Base-by-base conservation (phyloP, 2,329 filamentous ascomycete species). In the Microsporum ferrugineum region DNA sequence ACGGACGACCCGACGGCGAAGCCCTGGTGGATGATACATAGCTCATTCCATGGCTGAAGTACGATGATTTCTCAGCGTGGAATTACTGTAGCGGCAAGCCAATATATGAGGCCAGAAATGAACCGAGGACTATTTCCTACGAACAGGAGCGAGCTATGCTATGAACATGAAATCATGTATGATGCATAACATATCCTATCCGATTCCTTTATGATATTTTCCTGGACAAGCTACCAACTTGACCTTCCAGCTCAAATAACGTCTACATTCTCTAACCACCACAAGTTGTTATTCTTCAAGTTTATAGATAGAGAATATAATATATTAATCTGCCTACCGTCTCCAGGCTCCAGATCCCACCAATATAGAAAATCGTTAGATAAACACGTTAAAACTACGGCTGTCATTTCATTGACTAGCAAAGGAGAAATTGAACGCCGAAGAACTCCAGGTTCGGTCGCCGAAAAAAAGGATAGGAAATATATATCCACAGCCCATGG, bases 1-100 rank as follows among this genome's bases (percentile, higher is more conserved):
- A 57, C 36, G 61, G 33, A 41, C 59, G 3, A 56, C 57, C 14
- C 60, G 64, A 47, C 57, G 64, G 7, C 60, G 57, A 36, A 65
- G 63, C 36, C 64, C 62, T 38, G 58, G 60, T 53, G 61, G 57
- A 61, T 34, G 31, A 43, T 39, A 43, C 7, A 17, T 57, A 27
- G 23, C 23, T n/a, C n/a, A 17, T 23, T 8, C 43, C 43, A 47
- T 27, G 34, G 2, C 5, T 36, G 34, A 36, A 36, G 10, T 36
- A 36, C 10, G 17, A 23, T 23, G 17, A 10, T 10, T 47, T 29
- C 43, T 23, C 6, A 29, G 23, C 23, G 7, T 12, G 8, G 17
- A 41, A 47, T 17, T 12, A 29, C 23, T 10, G 23, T 29, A 27
- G 23, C 4, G 7, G 43, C 43, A 14, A 2, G 17, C 17, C 17